phyloP scores from a whole-genome alignment of 495 filamentous ascomycete species.

The Aspergillus wentii region DNA sequence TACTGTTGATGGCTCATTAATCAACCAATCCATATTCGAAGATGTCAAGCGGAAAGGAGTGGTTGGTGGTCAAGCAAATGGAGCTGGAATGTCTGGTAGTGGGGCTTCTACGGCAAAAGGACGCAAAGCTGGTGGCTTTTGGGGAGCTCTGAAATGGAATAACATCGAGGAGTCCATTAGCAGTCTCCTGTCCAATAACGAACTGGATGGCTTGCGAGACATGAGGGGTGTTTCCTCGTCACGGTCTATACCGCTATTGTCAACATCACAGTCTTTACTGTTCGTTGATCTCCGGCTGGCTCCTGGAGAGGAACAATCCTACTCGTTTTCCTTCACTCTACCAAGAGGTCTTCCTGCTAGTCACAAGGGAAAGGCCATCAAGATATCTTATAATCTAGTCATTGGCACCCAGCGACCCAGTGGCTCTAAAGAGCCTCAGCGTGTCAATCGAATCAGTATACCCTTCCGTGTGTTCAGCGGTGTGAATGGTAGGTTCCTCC shows the following conservation, averaged over 20 bases:
- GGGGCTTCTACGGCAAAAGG: constrained; percentile 36
- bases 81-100: constrained; percentile 56
- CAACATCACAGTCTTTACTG: constrained; percentile 93
- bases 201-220: constrained; percentile 87
- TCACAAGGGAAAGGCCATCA: constrained; percentile 89
- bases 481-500: constrained; percentile 58
- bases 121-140: constrained; percentile 73
- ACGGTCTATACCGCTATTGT: constrained; percentile 80
- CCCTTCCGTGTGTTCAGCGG: constrained; percentile 93
- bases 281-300: constrained; percentile 88
- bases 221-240: constrained; percentile 81
- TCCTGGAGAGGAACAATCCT: constrained; percentile 86
- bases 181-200: constrained; percentile 76
- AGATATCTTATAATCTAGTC: constrained; percentile 84
- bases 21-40: constrained; percentile 87
- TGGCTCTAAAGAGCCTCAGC: constrained; percentile 66
- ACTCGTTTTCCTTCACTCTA: constrained; percentile 77
- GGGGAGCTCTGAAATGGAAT: constrained; percentile 84
- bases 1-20: constrained; percentile 82
- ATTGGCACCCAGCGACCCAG: constrained; percentile 89
- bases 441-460: constrained; percentile 84
- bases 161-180: constrained; percentile 83
- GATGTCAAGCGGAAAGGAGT: constrained; percentile 93
- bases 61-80: constrained; percentile 74
- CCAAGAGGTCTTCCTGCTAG: constrained; percentile 84